These are phyloP conservation scores for Metschnikowia gelsemii DNA, from an alignment of 805 yeast genomes.

Conservation along the genomic window DNA sequence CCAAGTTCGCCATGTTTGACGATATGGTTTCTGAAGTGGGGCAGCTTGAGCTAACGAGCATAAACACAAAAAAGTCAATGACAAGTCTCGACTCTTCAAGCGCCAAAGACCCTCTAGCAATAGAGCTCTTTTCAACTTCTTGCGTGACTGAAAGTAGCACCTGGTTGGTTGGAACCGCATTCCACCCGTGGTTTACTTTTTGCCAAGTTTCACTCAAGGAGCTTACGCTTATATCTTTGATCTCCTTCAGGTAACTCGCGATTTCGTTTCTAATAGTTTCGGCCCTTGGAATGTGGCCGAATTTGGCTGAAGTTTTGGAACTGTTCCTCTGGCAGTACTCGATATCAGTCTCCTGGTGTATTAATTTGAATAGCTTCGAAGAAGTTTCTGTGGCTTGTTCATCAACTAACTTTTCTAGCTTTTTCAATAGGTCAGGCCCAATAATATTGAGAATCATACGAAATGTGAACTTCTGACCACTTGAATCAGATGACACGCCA, in stretches of 20 bases:
- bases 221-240: background rate
- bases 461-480: slow-evolving; percentile 13
- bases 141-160: slow-evolving; percentile 3
- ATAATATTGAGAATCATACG: slow-evolving; percentile 17
- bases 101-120: background rate
- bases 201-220: slow-evolving; percentile 12
- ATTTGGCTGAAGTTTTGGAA: too few relatives aligned
- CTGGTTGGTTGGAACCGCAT: slow-evolving; percentile 3
- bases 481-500: slow-evolving; percentile 6
- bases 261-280: slow-evolving; percentile 10
- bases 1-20: background rate
- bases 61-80: slow-evolving; percentile 15
- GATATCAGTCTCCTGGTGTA: slow-evolving; percentile 9
- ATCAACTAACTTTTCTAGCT: slow-evolving; percentile 3
- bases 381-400: slow-evolving; percentile 4
- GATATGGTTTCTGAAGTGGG: slow-evolving; percentile 5
- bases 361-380: slow-evolving; percentile 7
- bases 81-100: slow-evolving; percentile 16
- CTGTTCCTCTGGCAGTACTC: slow-evolving; percentile 11
- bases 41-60: slow-evolving; percentile 8
- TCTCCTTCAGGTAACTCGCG: slow-evolving; percentile 3
- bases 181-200: slow-evolving; percentile 7
- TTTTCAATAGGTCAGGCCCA: slow-evolving; percentile 13
- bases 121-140: slow-evolving; percentile 10
- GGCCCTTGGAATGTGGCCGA: background rate